Evolutionary conservation across 2,329 filamentous ascomycete species (phyloP).

Genomic region (Nigrospora oryzae): DNA sequence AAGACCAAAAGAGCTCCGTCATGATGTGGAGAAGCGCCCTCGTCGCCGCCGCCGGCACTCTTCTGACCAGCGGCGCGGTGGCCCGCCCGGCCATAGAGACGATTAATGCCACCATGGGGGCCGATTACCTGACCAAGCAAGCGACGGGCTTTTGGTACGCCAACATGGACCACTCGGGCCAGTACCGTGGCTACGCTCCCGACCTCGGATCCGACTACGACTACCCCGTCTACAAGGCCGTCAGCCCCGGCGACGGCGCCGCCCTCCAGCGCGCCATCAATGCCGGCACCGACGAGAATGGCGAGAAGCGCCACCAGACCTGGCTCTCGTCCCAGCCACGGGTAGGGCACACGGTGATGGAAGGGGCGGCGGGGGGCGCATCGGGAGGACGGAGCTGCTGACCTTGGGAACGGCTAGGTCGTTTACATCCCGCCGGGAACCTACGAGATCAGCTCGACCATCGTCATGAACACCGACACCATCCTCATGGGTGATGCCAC

Average conservation of each 20-base stretch:
- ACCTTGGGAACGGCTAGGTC: conserved; percentile 17
- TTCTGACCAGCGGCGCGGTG: background rate
- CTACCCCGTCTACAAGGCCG: conserved; percentile 29
- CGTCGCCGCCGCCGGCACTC: background rate
- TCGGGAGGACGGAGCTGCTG: background rate
- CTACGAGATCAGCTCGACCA: conserved; percentile 28
- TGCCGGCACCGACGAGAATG: conserved; percentile 17
- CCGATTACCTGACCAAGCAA: background rate
- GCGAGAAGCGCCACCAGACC: conserved; percentile 20
- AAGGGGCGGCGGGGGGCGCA: background rate
- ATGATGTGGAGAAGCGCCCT: background rate
- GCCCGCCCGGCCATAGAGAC: background rate
- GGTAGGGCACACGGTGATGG: conserved; percentile 9
- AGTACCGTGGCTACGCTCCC: conserved; percentile 28
- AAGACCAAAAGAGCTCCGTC: background rate
- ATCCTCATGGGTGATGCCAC: conserved; percentile 37
- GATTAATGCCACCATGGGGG: background rate
- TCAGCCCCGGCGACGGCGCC: conserved; percentile 25
- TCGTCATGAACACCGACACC: conserved; percentile 33
- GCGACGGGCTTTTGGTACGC: conserved; percentile 30
- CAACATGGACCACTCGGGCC: conserved; percentile 29
- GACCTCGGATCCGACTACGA: conserved; percentile 26
- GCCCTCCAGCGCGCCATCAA: conserved; percentile 30
- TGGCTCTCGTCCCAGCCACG: conserved; percentile 34
- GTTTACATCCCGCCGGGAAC: conserved; percentile 34